These are phyloP conservation scores for Saussurea involucrata DNA, from an alignment of 129 eudicot species.

Conservation along the genomic window DNA sequence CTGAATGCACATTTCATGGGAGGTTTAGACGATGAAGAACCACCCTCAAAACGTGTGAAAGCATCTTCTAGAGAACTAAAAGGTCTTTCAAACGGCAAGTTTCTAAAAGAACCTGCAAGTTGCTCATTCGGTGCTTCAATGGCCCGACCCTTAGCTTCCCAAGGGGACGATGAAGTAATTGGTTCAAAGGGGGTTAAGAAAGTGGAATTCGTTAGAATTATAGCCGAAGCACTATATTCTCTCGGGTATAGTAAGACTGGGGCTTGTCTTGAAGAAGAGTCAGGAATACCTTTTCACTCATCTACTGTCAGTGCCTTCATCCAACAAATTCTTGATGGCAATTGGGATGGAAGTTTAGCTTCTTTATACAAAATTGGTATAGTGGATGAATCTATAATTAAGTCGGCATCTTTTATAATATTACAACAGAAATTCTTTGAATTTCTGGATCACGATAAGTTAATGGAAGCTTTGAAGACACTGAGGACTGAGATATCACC, in stretches of 20 bases:
- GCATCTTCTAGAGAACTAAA: constrained; percentile 44
- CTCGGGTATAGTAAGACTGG: constrained; percentile 66
- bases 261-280: constrained; percentile 68
- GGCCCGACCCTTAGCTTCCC: constrained; percentile 69
- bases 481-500: constrained; percentile 79
- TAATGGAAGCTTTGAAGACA: constrained; percentile 74
- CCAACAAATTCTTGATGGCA: constrained; percentile 71
- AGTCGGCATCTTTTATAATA: constrained; percentile 66
- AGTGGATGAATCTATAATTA: constrained; percentile 46
- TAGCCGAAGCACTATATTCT: constrained; percentile 69
- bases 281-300: constrained; percentile 63
- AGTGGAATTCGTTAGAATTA: constrained; percentile 65
- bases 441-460: constrained; percentile 56
- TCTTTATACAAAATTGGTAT: constrained; percentile 57
- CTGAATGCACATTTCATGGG: constrained; percentile 97
- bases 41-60: constrained; percentile 94
- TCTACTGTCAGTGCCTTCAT: constrained; percentile 41
- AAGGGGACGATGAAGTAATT: constrained; percentile 65
- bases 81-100: constrained; percentile 48
- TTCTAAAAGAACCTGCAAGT: constrained; percentile 37
- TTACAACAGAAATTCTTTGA: constrained; percentile 87
- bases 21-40: constrained; percentile 88
- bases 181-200: constrained; percentile 74
- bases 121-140: constrained; percentile 51
- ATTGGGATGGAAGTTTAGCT: constrained; percentile 80